Evolutionary conservation across 495 filamentous ascomycete genomes (phyloP).

Genomic region (Penicillium lagena): DNA sequence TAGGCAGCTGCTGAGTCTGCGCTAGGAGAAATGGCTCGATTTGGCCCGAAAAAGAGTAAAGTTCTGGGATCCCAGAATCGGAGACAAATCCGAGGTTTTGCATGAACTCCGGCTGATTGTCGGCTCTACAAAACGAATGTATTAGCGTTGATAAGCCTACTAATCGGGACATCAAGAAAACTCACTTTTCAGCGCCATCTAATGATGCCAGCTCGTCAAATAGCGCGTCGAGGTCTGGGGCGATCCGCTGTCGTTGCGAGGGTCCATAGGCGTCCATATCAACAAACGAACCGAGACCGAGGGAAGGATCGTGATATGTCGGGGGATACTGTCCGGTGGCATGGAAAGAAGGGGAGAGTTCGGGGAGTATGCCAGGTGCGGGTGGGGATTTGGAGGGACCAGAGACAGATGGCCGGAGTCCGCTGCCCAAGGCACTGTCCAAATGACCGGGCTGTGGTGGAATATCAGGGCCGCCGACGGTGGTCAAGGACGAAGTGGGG

Average conservation of each 20-base stretch:
- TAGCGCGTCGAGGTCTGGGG: slow-evolving; percentile 36
- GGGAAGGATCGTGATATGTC: slow-evolving; percentile 23
- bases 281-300: slow-evolving; percentile 22
- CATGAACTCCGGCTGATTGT: slow-evolving; percentile 39
- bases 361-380: slow-evolving; percentile 15
- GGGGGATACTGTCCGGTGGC: slow-evolving; percentile 20
- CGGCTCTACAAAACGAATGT: slow-evolving; percentile 13
- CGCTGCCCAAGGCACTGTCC: slow-evolving; percentile 6
- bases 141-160: not conserved
- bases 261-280: slow-evolving; percentile 28
- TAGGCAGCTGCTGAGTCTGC: slow-evolving; percentile 25
- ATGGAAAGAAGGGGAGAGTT: slow-evolving; percentile 20
- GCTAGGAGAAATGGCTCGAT: slow-evolving; percentile 33
- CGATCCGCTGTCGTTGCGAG: slow-evolving; percentile 30
- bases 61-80: slow-evolving; percentile 27
- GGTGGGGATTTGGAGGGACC: slow-evolving; percentile 16
- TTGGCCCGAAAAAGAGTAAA: slow-evolving; percentile 31
- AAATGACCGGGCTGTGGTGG: slow-evolving; percentile 15
- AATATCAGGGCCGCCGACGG: slow-evolving; percentile 15
- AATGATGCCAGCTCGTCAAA: slow-evolving; percentile 38
- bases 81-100: slow-evolving; percentile 37
- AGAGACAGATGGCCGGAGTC: slow-evolving; percentile 16
- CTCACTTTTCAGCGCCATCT: slow-evolving; percentile 36
- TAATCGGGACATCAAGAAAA: not conserved
- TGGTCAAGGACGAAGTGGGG: slow-evolving; percentile 27